Evolutionary conservation across 805 yeast genomes (phyloP).

Genomic region (Cyberlindnera veronae): DNA sequence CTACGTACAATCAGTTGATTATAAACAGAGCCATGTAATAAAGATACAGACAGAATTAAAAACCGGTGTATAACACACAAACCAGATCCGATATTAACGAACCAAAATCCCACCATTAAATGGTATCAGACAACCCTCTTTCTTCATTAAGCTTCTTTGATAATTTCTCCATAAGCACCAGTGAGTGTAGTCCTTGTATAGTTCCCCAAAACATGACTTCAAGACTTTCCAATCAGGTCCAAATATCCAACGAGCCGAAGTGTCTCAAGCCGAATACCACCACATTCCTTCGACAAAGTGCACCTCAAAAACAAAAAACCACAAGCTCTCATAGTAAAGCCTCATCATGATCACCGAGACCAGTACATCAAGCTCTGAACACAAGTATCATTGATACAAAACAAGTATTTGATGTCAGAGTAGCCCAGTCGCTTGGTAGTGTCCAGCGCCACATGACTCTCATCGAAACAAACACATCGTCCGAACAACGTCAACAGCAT

Average conservation of each 20-base stretch:
- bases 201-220: not conserved
- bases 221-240: not conserved
- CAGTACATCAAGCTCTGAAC: no score
- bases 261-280: conserved; percentile 23
- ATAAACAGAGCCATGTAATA: no score
- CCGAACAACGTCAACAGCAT: not conserved
- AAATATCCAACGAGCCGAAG: conserved; percentile 22
- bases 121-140: not conserved
- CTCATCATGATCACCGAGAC: no score
- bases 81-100: not conserved
- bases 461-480: not conserved
- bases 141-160: not conserved
- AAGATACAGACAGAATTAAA: not conserved
- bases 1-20: no score
- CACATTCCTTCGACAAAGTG: not conserved
- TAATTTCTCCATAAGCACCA: not conserved
- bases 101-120: not conserved
- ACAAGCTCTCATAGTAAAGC: not conserved
- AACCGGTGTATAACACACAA: not conserved
- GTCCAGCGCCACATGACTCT: conserved; percentile 27
- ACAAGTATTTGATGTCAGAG: not conserved
- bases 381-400: no score
- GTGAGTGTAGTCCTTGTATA: not conserved
- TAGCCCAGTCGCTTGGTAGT: conserved; percentile 26
- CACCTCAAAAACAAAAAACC: no score